phyloP scores from a whole-genome alignment of 106 monocot genomes.

The Phalaenopsis aphrodite region DNA sequence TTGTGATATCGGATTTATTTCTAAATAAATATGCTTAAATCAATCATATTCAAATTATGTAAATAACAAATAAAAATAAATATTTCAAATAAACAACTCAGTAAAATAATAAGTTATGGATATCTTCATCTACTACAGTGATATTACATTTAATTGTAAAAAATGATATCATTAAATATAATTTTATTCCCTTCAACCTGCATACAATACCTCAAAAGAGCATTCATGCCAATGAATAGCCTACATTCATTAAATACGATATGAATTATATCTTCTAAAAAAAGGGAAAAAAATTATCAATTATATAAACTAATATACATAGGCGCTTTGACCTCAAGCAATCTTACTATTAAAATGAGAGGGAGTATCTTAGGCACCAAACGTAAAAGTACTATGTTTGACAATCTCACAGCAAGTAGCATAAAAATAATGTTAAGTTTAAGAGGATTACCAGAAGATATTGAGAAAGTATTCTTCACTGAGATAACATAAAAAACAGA shows the following conservation, averaged over 20 bases:
- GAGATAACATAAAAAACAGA: neutral
- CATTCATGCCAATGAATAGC: neutral
- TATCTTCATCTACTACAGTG: neutral
- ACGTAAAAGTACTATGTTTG: neutral
- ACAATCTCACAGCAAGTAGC: neutral
- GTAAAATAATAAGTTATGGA: neutral
- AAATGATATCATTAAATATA: neutral
- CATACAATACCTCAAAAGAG: neutral
- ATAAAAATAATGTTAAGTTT: neutral
- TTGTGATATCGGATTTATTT: too few relatives aligned
- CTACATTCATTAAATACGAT: neutral
- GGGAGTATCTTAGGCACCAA: neutral
- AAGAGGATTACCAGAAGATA: neutral
- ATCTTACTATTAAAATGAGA: neutral
- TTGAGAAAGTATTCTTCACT: neutral
- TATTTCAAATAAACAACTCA: neutral
- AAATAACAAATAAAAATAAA: neutral
- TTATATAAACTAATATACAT: neutral
- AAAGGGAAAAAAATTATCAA: neutral
- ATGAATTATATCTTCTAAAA: neutral
- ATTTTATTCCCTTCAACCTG: neutral
- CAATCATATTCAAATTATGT: neutral
- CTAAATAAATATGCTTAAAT: too few relatives aligned
- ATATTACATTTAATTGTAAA: neutral
- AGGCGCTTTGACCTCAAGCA: neutral